Evolutionary conservation across 1,139 yeast species (phyloP), one percentile per base, ranked within the genome.

Genomic region (Geotrichum histeridarum): DNA sequence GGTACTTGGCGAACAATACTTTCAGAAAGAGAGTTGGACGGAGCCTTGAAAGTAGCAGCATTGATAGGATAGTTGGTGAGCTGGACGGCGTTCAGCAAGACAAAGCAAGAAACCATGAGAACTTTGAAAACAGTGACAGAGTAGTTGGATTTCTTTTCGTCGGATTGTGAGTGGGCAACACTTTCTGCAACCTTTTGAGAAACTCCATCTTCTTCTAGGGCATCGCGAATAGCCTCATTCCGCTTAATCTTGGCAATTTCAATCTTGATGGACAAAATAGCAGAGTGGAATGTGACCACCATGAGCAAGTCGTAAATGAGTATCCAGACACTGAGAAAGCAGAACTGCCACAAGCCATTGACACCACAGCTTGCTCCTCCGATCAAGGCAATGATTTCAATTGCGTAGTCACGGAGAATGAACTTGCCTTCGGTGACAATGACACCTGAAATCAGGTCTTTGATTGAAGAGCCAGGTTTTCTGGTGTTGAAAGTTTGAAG

Each of bases 171-270:
- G 50, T 75, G 69, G 30, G 91, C 83, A 42, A 87, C 84, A 55
- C 81, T 78, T 60, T 80, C 82, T 46, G 93, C 97, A 47, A 87
- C 87, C 57, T 77, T 73, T 54, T 65, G 82, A 47, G 89, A 79
- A 42, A 93, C 81, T 22, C 99, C 99, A 64, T 94, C 99, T 69
- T 93, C 99, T 72, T 91, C 96, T 62, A 93, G 76, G 22, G 90
- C 93, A 62, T 81, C 83, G 66, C 86, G 84, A 67, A 91, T 80
- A 56, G 83, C 81, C 57, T 90, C 84, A 51, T 93, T 86, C 62
- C 91, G 83, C 71, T 93, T 89, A 57, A 95, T 95, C 61, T 90
- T 78, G 67, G 83, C 83, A 67, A 93, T 89, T 71, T 94, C 98
- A 44, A 94, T 82, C 71, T 93, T 93, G 70, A 93, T 78, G 1